Percentiles rank a stretch among this genome's conserved stretches.
Evolutionary conservation across 495 filamentous ascomycete species (phyloP).

Genomic region (Lasiosphaeria miniovina): DNA sequence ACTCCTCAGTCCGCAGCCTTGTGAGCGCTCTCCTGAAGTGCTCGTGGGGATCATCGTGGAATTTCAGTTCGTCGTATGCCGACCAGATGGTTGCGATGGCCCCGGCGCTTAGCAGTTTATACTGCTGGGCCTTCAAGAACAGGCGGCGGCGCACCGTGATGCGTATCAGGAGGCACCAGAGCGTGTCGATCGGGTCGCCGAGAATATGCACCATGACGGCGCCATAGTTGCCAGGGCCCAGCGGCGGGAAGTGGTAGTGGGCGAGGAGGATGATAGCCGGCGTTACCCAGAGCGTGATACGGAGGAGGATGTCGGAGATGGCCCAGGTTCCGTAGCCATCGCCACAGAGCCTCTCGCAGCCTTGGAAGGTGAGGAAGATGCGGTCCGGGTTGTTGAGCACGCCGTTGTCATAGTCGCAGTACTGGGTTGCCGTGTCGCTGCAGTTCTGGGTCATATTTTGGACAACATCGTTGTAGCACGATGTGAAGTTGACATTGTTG

Average conservation of each 20-base stretch:
- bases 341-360: constrained; percentile 18
- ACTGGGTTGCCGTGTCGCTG: constrained; percentile 8
- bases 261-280: constrained; percentile 19
- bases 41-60: constrained; percentile 12
- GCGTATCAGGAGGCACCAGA: constrained; percentile 22
- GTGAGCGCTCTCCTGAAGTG: constrained; percentile 3
- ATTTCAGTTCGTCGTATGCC: constrained; percentile 13
- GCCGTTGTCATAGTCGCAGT: constrained; percentile 7
- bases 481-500: constrained; percentile 12
- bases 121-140: constrained; percentile 2
- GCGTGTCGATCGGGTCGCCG: constrained; percentile 21
- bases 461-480: constrained; percentile 6
- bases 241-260: constrained; percentile 18
- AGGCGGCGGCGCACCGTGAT: constrained; percentile 10
- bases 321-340: constrained; percentile 20
- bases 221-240: constrained; percentile 11
- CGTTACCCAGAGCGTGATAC: constrained; percentile 19
- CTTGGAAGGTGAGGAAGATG: constrained; percentile 13
- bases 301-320: constrained; percentile 17
- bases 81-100: constrained; percentile 15
- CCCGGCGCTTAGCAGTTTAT: constrained; percentile 1
- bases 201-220: constrained; percentile 14
- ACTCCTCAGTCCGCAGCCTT: not conserved
- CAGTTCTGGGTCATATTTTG: constrained; percentile 12
- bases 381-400: constrained; percentile 11